Evolutionary conservation across 257 asterid genomes (phyloP).

Genomic region (Nicotiana noctiflora): DNA sequence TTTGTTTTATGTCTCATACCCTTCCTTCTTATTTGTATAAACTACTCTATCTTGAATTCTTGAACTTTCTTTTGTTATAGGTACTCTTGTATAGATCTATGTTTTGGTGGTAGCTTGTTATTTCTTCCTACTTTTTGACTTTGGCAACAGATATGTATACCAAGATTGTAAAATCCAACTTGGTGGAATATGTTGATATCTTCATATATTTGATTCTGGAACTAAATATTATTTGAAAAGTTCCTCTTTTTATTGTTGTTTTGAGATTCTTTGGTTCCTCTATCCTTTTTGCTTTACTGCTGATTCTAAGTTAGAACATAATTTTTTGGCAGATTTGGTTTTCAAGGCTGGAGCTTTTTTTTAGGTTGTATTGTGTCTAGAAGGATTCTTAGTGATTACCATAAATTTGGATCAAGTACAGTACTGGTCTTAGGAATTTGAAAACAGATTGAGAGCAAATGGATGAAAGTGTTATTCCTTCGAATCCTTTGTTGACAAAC

Average conservation of each 20-base stretch:
- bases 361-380: background rate
- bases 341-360: slow-evolving; percentile 14
- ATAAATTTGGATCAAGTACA: slow-evolving; percentile 12
- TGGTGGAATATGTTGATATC: slow-evolving; percentile 22
- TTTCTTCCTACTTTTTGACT: slow-evolving; percentile 10
- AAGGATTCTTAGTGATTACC: background rate
- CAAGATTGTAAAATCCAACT: slow-evolving; percentile 22
- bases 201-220: slow-evolving; percentile 21
- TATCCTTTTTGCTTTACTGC: background rate
- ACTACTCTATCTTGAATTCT: background rate
- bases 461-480: slow-evolving; percentile 56
- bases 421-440: slow-evolving; percentile 9
- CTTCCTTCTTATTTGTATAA: too few species aligned
- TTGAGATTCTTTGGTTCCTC: slow-evolving; percentile 4
- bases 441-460: slow-evolving; percentile 25
- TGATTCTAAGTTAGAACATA: background rate
- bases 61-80: slow-evolving; percentile 11
- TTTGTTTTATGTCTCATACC: background rate
- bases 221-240: slow-evolving; percentile 5
- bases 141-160: slow-evolving; percentile 2
- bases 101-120: background rate
- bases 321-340: slow-evolving; percentile 23
- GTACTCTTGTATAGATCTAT: slow-evolving; percentile 11
- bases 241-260: slow-evolving; percentile 19
- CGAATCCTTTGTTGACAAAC: slow-evolving; percentile 24